Evolutionary conservation across 192 early-diverging fungal species (phyloP), one percentile per base, ranked within the genome.

Genomic region (Podila clonocystis): DNA sequence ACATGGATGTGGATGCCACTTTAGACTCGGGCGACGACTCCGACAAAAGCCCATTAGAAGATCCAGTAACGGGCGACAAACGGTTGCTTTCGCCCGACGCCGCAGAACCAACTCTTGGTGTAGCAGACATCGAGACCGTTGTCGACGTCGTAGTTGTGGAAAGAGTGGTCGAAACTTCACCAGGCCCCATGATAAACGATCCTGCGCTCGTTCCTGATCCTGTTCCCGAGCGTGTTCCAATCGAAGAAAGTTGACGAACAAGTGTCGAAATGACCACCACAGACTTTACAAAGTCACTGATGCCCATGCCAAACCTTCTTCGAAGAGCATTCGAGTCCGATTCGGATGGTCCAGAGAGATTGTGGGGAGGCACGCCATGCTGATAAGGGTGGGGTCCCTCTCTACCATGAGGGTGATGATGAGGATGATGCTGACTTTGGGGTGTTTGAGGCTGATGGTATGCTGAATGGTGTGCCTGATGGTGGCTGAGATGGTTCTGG

Each of bases 191-290:
- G 19, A 38, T 38, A 41, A 34, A 36, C 31, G 28, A 55, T 55
- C 52, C 64, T 49, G 57, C 13, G 15, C 45, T 41, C n/a, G n/a
- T n/a, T 59, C 62, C 66, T 17, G 50, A 57, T 8, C 50, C 45
- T 12, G 33, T 45, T 13, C 15, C 59, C 13, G 52, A 11, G 30
- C 29, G 33, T 20, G 55, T 31, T 29, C 55, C 22, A 41, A 59
- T 67, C 5, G 65, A 62, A 29, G 76, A 79, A 2, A 79, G 70
- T 45, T 79, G 69, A 19, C 65, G 57, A 2, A 79, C 65, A 15
- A 79, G 65, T 26, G 76, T 79, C 20, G 76, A 79, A 22, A 79
- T 79, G 26, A 68, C 70, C 28, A 79, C 65, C 22, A 79, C 76
- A 38, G 76, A 72, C 49, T 72, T 79, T 2, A 72, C 69, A 49